These are phyloP conservation scores for Diaporthe aspalathi DNA, from an alignment of 2,329 filamentous ascomycete genomes.

Conservation along the genomic window DNA sequence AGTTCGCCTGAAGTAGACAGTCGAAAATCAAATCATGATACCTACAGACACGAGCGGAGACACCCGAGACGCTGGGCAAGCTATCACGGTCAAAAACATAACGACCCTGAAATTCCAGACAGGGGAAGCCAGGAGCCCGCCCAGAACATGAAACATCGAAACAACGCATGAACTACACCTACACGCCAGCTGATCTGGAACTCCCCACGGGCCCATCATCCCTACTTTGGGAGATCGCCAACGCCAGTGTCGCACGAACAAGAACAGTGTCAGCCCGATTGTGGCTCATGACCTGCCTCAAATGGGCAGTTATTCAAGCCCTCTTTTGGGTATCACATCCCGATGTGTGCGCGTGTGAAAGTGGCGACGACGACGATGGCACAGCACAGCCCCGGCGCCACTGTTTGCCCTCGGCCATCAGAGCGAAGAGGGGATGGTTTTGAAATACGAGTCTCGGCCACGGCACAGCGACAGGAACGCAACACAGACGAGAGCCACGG, in stretches of 20 bases:
- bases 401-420: background rate
- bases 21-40: background rate
- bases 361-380: background rate
- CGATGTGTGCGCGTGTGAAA: background rate
- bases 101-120: too few relatives aligned
- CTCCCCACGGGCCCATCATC: conserved; percentile 2
- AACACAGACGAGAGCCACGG: too few relatives aligned
- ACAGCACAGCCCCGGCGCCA: background rate
- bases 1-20: background rate
- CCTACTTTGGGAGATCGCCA: conserved; percentile 9
- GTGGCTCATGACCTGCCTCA: background rate
- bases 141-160: conserved; percentile 23
- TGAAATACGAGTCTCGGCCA: too few relatives aligned
- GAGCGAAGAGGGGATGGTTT: background rate
- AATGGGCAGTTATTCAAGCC: background rate
- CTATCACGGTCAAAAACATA: background rate
- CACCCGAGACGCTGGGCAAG: background rate
- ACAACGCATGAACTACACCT: conserved; percentile 5
- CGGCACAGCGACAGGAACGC: too few relatives aligned
- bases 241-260: conserved; percentile 24
- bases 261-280: background rate
- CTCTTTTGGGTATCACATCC: background rate
- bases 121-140: background rate
- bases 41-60: background rate
- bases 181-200: conserved; percentile 18